Base-by-base conservation (phyloP, 257 asterid species). In the Fraxinus americana region DNA sequence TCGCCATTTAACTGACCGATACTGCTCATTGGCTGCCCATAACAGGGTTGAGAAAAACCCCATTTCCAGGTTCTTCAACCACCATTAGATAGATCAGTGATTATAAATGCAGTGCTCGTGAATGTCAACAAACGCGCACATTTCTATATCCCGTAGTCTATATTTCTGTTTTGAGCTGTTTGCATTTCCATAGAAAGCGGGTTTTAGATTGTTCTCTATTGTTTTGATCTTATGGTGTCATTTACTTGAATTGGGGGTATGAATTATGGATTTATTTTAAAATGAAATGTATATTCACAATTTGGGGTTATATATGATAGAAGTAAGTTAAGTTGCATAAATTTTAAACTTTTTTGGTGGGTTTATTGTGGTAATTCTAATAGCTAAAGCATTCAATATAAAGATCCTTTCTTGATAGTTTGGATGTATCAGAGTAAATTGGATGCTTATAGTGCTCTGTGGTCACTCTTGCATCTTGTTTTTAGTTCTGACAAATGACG, bases 31-130 rank as follows among this genome's bases (percentile, higher is more conserved):
- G 35, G 50, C 75, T n/a, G 36, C 61, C 75, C 9, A 67, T 11
- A 65, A n/a, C n/a, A 66, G 70, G 67, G 67, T 59, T 71, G 69
- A 67, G 30, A 12, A 74, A 69, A 74, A 67, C 84, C 79, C 87
- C 84, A 63, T 78, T 50, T 78, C 84, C 81, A 81, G 89, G 87
- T 86, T 83, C 78, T 68, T 75, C 73, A 71, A 52, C 87, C 77
- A 71, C 82, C 80, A 25, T 59, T 73, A 25, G 14, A 75, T 70
- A 67, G 79, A 83, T 78, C 85, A 86, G 66, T 77, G 74, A 76
- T 80, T 80, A 72, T 52, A 19, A 67, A 75, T 78, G 80, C 85
- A 80, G 76, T 78, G 85, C 79, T 32, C 29, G 8, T 72, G 17
- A 38, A 25, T n/a, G 38, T 75, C 34, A 69, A 17, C 71, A 74